phyloP scores from a whole-genome alignment of 805 yeast genomes.

The Wickerhamiella qilinensis region DNA sequence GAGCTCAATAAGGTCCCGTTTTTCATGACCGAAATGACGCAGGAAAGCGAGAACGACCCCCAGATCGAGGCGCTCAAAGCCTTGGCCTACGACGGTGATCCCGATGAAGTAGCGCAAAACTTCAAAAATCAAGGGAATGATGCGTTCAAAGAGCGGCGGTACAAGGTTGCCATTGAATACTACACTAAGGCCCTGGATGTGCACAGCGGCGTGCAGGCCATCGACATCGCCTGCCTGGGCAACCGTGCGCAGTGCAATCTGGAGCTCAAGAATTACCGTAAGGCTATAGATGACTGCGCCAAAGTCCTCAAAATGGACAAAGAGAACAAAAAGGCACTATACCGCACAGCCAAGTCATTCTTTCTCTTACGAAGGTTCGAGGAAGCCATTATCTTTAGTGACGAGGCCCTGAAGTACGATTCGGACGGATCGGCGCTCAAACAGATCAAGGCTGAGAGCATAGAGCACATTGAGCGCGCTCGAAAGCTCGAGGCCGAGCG shows the following conservation, averaged over 20 bases:
- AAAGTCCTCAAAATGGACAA: slow-evolving; percentile 43
- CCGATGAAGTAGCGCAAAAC: slow-evolving; percentile 76
- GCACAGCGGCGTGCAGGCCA: slow-evolving; percentile 28
- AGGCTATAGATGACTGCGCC: slow-evolving; percentile 75
- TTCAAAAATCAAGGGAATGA: slow-evolving; percentile 92
- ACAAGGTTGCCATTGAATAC: slow-evolving; percentile 56
- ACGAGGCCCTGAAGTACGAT: slow-evolving; percentile 46
- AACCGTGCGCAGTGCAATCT: slow-evolving; percentile 89
- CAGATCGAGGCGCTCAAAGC: slow-evolving; percentile 81
- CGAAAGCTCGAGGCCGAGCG: slow-evolving; percentile 20
- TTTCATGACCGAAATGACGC: slow-evolving; percentile 81
- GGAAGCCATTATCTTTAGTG: slow-evolving; percentile 53
- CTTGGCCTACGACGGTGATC: slow-evolving; percentile 89
- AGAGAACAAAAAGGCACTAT: slow-evolving; percentile 67
- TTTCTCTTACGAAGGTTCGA: slow-evolving; percentile 46
- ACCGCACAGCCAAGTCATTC: slow-evolving; percentile 70
- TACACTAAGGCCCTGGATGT: slow-evolving; percentile 71
- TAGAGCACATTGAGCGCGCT: slow-evolving; percentile 16
- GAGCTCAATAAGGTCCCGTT: slow-evolving; percentile 79
- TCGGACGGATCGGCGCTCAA: slow-evolving; percentile 40
- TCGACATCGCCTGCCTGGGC: slow-evolving; percentile 39
- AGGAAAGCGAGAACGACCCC: slow-evolving; percentile 36
- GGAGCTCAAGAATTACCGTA: slow-evolving; percentile 68
- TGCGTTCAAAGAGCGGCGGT: slow-evolving; percentile 54
- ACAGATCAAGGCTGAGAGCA: slow-evolving; percentile 25